Base-by-base conservation (phyloP, 129 eudicot genomes). In the Oenanthe sinensis region DNA sequence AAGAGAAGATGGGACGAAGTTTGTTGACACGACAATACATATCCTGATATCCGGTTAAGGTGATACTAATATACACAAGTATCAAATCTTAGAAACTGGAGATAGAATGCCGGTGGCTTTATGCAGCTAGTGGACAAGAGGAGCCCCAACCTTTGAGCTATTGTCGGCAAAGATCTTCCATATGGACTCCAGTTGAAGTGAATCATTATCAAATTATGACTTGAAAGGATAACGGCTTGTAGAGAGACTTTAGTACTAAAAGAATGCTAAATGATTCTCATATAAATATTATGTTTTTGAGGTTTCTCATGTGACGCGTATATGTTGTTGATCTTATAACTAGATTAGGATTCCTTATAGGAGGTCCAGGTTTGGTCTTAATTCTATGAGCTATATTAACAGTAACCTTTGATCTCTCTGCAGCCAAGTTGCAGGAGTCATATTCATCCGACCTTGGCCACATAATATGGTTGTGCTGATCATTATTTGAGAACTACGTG, bases 351-450 rank as follows among this genome's bases (percentile, higher is more conserved):
- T 67, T 67, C 72, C 22, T 67, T 67, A 30, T 30, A 67, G 72
- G 72, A 67, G 72, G 72, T 67, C 43, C 72, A 33, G 8, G 22
- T 26, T 67, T 67, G 72, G 72, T 14, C 10, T 67, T n/a, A n/a
- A n/a, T n/a, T 60, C 24, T n/a, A n/a, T 11, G 68, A 60, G 68
- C 33, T 3, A 60, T 24, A 24, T 1, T 2, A 60, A 60, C 33
- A 60, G 16, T n/a, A 16, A 19, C 75, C 62, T 33, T 58, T 54
- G 68, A 77, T 69, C n/a, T 37, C 75, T 83, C 74, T 74, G 48
- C 19, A 33, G 54, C 43, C 85, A 88, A 88, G 86, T 84, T 84
- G 88, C 79, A 74, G 42, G 47, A 62, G 85, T 84, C 86, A 71
- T 79, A 77, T 80, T 80, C 83, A 30, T 15, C 72, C 19, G 73